Base-by-base conservation (phyloP, 306 rosid genomes). In the Quercus robur region DNA sequence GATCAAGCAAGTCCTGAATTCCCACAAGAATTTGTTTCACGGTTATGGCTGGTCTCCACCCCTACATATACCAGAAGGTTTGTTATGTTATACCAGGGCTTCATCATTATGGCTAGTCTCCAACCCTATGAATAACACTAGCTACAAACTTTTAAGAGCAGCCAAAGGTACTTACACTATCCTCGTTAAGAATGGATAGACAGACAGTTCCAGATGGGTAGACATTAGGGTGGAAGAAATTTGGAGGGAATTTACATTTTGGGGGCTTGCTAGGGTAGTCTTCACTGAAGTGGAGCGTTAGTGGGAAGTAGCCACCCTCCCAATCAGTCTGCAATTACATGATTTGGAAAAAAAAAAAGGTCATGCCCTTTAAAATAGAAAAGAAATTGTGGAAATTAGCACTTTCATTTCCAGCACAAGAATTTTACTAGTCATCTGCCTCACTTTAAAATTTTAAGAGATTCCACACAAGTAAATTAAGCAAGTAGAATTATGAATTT, bases 241-340 rank as follows among this genome's bases (percentile, higher is more conserved):
- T 91, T 86, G 83, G 92, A 3, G 99, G 97, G 61, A 95, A 93
- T 84, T 92, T 93, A 77, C 99, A 95, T 85, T 93, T 93, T 3
- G 99, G 99, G 66, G 99, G 98, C 81, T 93, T 95, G 88, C 98
- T 95, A 56, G 99, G 99, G 87, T 95, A 95, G 84, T 95, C 99
- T 84, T 95, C 99, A 87, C 97, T 95, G 91, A 95, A 95, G 81
- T 93, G 90, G 86, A 95, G 88, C 21, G 97, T 91, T 49, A 95
- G 88, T 55, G 99, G 99, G 79, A 84, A 95, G 81, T 62, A 91
- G 6, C 99, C 99, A 64, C 97, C 98, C 78, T 95, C 99, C 99
- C 99, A 95, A 80, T 95, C 99, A 63, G 98, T 95, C 99, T 95
- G 93, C 91, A 88, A 73, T 64, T 28, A 57, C 79, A 78, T 33